Conservation (phyloP, 768 basidiomycete genomes). For the Xerocomus potaroensis region DNA sequence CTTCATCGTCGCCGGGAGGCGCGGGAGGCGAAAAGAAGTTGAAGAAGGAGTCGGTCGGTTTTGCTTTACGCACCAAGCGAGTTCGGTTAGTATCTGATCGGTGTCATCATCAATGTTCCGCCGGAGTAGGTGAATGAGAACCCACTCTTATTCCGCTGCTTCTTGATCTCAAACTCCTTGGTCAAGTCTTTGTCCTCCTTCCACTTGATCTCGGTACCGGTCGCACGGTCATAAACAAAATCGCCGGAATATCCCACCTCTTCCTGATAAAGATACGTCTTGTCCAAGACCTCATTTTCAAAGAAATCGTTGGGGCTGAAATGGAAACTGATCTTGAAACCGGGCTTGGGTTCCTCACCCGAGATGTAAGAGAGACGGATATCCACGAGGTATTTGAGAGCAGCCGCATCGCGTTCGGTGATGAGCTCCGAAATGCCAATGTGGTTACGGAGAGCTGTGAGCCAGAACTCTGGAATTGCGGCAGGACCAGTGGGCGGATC, state of each 20-base stretch:
- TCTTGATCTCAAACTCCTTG: constrained; percentile 97
- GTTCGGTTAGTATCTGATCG: constrained; percentile 75
- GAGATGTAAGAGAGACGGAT: constrained; percentile 75
- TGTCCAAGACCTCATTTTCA: constrained; percentile 75
- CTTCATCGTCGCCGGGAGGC: constrained; percentile 65
- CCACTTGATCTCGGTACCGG: constrained; percentile 92
- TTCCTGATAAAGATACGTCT: constrained; percentile 92
- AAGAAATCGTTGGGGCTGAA: constrained; percentile 88
- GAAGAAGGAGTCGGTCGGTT: constrained; percentile 95
- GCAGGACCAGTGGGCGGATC: constrained; percentile 40
- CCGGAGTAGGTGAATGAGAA: not conserved
- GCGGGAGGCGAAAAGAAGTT: constrained; percentile 91
- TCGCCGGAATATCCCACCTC: constrained; percentile 95
- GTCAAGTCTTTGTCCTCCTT: constrained; percentile 98
- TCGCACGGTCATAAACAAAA: constrained; percentile 92
- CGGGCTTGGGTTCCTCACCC: constrained; percentile 64
- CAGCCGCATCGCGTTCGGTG: constrained; percentile 86
- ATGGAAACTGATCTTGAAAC: constrained; percentile 85
- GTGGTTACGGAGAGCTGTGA: constrained; percentile 93
- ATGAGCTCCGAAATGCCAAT: constrained; percentile 80
- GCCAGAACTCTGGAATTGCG: constrained; percentile 92
- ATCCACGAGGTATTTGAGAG: constrained; percentile 79
- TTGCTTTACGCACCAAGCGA: constrained; percentile 79
- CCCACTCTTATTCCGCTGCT: constrained; percentile 98
- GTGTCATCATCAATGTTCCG: constrained; percentile 1